Base-by-base conservation (phyloP, 1,284 basidiomycete species). In the Austropuccinia psidii region DNA sequence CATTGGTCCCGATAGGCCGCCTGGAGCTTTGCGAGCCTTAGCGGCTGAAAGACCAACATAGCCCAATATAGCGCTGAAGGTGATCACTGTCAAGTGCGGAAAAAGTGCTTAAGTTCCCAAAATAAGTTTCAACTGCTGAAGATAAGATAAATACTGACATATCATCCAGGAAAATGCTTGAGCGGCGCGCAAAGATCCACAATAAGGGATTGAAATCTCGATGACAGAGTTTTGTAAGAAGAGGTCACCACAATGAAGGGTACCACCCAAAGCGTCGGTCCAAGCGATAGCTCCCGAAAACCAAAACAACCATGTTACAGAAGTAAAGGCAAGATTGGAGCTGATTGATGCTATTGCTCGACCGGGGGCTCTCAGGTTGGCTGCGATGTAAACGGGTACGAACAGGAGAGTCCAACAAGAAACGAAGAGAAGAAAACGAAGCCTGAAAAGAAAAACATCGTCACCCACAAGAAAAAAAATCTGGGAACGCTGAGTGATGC, bases 131-230 rank as follows among this genome's bases (percentile, higher is more conserved):
- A 1, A 5, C 9, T 24, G 9, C 41, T 37, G 9, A 69, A 35
- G 33, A 21, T 8, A 17, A 60, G 39, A 61, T 15, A 61, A 45
- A 19, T 6, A 73, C 72, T 50, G 29, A 73, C 72, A 73, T 58
- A 45, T 21, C 37, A 73, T 65, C 72, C 72, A 73, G 24, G 72
- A 35, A 31, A 73, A 73, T 29, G 72, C 72, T 33, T 73, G 50
- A 33, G 58, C 61, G 5, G 72, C 72, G 29, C 43, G 55, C 41
- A 65, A 66, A 24, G 72, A 43, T 19, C 50, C 33, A 35, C 72
- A 73, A 35, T 73, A 73, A 2, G 41, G 49, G 17, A 73, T 57
- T 13, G 29, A 43, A 24, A 66, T 37, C 24, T 73, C 52, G 31
- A 65, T 37, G 2, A 62, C 39, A 41, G 24, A 35, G 35, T 73